phyloP scores from a whole-genome alignment of 1,284 basidiomycete species.

The Trichosporon inkin region DNA sequence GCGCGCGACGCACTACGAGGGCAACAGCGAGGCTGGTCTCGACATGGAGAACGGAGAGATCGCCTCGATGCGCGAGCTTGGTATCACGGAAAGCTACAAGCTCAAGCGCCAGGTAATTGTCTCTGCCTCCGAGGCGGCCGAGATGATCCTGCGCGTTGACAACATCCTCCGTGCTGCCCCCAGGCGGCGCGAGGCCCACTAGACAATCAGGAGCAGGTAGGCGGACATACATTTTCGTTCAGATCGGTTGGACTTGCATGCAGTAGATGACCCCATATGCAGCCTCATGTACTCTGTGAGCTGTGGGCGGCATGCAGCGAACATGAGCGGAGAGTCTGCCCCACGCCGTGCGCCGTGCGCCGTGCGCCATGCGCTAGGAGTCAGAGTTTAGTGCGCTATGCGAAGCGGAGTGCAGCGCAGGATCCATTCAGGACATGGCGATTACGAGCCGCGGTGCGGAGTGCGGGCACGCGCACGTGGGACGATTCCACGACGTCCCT shows the following conservation, averaged over 20 bases:
- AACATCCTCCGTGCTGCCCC: slow-evolving; percentile 59
- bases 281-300: background rate
- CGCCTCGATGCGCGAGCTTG: slow-evolving; percentile 81
- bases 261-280: slow-evolving; percentile 8
- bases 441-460: background rate
- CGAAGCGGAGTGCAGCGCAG: background rate
- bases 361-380: too few relatives aligned
- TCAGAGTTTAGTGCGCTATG: background rate
- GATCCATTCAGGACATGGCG: background rate
- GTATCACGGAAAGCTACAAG: slow-evolving; percentile 95
- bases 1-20: slow-evolving; percentile 91
- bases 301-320: background rate
- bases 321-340: background rate
- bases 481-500: background rate
- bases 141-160: slow-evolving; percentile 64
- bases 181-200: slow-evolving; percentile 56
- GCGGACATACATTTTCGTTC: slow-evolving; percentile 4
- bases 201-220: slow-evolving; percentile 14
- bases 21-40: slow-evolving; percentile 78
- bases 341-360: background rate
- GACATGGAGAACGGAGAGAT: slow-evolving; percentile 85
- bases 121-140: slow-evolving; percentile 91
- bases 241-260: slow-evolving; percentile 10
- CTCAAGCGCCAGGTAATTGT: slow-evolving; percentile 92
- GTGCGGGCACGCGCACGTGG: slow-evolving; percentile 6